A percentile compares a stretch with the other conserved stretches of the same genome.
Conservation (phyloP, 164 flowering plant species). For the Vitis labrusca region DNA sequence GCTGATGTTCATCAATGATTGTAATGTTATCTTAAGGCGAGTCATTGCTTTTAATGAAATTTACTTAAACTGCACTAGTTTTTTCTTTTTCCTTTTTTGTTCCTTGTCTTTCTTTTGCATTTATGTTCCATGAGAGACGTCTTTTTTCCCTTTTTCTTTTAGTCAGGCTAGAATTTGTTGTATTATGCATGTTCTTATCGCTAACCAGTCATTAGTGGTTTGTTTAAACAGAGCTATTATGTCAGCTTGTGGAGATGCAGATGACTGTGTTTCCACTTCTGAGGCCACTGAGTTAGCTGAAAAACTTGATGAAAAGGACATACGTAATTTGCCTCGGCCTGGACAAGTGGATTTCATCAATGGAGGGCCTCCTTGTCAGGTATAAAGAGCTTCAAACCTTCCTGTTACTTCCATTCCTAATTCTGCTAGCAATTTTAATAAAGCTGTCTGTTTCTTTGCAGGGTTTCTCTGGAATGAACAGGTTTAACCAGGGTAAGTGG, state of each 20-base stretch:
- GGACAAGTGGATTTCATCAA: slow-evolving; percentile 96
- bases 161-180: slow-evolving; percentile 3
- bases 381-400: slow-evolving; percentile 3
- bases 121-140: too few species aligned
- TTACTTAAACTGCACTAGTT: neutral
- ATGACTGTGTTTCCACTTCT: slow-evolving; percentile 76
- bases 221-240: slow-evolving; percentile 60
- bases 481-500: slow-evolving; percentile 90
- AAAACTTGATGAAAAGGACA: slow-evolving; percentile 49
- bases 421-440: neutral
- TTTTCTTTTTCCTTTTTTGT: too few species aligned
- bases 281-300: slow-evolving; percentile 75
- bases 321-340: slow-evolving; percentile 68
- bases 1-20: slow-evolving; percentile 61
- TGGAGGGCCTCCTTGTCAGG: slow-evolving; percentile 99
- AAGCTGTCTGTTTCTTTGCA: slow-evolving; percentile 25
- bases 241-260: slow-evolving; percentile 73
- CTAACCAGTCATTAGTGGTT: too few species aligned
- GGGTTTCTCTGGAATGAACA: slow-evolving; percentile 99
- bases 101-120: too few species aligned
- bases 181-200: neutral
- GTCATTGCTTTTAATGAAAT: neutral
- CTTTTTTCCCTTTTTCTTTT: too few species aligned
- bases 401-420: neutral
- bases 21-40: slow-evolving; percentile 90